Conservation (phyloP, 345 rosid genomes). For the Bretschneidera sinensis region DNA sequence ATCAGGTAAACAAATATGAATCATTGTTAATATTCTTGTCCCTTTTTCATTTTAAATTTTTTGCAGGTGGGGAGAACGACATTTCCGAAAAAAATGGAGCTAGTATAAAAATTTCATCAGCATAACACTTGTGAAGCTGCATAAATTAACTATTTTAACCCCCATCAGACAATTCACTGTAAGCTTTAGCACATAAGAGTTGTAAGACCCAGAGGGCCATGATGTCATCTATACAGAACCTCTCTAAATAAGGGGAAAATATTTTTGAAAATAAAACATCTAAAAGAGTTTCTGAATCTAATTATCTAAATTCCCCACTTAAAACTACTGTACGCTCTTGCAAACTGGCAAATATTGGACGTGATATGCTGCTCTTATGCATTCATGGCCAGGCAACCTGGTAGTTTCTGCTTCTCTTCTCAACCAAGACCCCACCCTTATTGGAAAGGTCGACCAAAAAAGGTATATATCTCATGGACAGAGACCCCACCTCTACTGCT, state of each 20-base stretch:
- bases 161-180: not conserved
- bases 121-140: too few species aligned
- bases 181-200: not conserved
- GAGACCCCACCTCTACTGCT: not conserved
- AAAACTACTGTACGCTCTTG: conserved; percentile 14
- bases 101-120: too few species aligned
- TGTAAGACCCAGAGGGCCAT: conserved; percentile 1
- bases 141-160: too few species aligned
- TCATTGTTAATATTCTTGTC: too few species aligned
- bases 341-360: conserved; percentile 2
- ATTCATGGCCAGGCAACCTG: conserved; percentile 6
- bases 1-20: too few species aligned
- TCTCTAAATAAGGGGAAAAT: conserved; percentile 15
- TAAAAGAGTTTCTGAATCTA: conserved; percentile 1
- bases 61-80: too few species aligned
- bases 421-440: conserved; percentile 21
- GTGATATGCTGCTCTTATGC: conserved; percentile 6
- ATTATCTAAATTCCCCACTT: conserved; percentile 19
- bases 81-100: too few species aligned
- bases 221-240: conserved; percentile 23
- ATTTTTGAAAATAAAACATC: not conserved
- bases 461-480: conserved; percentile 6
- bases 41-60: too few species aligned
- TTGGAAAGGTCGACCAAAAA: conserved; percentile 9
- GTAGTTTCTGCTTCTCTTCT: conserved; percentile 10